These are phyloP conservation scores for Ogataea naganishii DNA, from an alignment of 805 yeast species.

Conservation along the genomic window DNA sequence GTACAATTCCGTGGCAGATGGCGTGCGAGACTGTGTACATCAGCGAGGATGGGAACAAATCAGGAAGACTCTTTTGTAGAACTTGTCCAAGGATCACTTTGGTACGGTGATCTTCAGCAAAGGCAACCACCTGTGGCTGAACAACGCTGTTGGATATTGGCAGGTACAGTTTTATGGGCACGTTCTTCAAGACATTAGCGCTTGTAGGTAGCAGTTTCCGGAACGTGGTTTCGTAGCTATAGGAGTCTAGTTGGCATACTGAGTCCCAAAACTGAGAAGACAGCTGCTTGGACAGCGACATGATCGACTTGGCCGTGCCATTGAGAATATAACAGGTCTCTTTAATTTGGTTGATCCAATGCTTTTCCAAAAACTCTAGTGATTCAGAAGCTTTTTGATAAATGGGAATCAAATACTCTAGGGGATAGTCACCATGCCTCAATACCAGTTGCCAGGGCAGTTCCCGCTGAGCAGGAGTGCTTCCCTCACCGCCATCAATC, in stretches of 20 bases:
- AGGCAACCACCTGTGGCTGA: too few relatives aligned
- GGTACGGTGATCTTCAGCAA: constrained; percentile 9
- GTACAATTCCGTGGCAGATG: constrained; percentile 44
- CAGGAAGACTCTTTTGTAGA: constrained; percentile 34
- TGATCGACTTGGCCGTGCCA: constrained; percentile 74
- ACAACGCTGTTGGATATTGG: constrained; percentile 27
- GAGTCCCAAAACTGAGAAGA: constrained; percentile 48
- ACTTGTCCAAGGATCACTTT: constrained; percentile 28
- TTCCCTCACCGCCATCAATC: constrained; percentile 19
- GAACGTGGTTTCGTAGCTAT: constrained; percentile 12
- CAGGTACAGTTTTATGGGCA: constrained; percentile 43
- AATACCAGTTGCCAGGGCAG: constrained; percentile 38
- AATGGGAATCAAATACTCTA: constrained; percentile 32
- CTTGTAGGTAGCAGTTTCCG: constrained; percentile 19
- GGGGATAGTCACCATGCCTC: constrained; percentile 34
- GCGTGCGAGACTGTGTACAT: constrained; percentile 32
- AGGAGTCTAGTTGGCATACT: constrained; percentile 19
- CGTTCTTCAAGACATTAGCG: constrained; percentile 17
- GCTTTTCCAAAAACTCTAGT: constrained; percentile 29
- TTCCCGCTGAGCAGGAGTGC: constrained; percentile 25
- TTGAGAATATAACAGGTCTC: constrained; percentile 70
- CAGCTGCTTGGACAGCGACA: constrained; percentile 62
- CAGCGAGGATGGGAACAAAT: constrained; percentile 32
- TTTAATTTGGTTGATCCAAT: constrained; percentile 73
- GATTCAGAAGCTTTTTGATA: constrained; percentile 8